A percentile compares a stretch with the other conserved stretches of the same genome.
Conservation (phyloP, 495 filamentous ascomycete genomes). For the Chlorociboria aeruginascens region DNA sequence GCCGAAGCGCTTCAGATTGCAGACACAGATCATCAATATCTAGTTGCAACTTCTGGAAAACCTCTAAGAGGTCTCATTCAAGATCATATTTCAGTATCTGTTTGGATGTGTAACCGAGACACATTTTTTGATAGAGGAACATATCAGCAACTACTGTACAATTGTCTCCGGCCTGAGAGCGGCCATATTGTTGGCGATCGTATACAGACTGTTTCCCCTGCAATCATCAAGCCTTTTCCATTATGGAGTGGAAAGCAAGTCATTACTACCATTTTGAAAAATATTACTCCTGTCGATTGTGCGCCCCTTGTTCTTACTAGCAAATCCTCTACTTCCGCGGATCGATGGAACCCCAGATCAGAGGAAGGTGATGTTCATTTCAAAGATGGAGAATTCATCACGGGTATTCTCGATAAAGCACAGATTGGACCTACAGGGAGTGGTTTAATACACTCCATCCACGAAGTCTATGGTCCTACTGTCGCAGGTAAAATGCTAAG, state of each 20-base stretch:
- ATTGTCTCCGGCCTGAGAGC: constrained; percentile 77
- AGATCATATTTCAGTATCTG: constrained; percentile 93
- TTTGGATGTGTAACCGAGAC: constrained; percentile 82
- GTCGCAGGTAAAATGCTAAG: constrained; percentile 76
- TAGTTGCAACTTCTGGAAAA: constrained; percentile 86
- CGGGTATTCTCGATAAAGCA: constrained; percentile 90
- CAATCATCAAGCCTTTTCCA: constrained; percentile 66
- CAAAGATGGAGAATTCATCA: constrained; percentile 74
- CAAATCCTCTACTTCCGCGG: constrained; percentile 62
- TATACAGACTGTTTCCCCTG: constrained; percentile 68
- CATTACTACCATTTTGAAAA: constrained; percentile 84
- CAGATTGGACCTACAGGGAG: constrained; percentile 82
- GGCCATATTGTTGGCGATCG: constrained; percentile 59
- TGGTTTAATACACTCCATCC: constrained; percentile 81
- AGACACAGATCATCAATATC: constrained; percentile 94
- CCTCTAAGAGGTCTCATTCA: constrained; percentile 95
- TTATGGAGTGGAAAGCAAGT: constrained; percentile 99
- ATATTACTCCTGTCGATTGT: constrained; percentile 65
- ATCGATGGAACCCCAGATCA: constrained; percentile 49
- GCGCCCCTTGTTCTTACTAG: constrained; percentile 70
- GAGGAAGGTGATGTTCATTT: constrained; percentile 73
- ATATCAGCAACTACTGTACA: constrained; percentile 87
- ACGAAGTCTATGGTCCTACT: constrained; percentile 86
- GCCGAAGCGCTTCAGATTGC: constrained; percentile 86
- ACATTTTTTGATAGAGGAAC: constrained; percentile 83